Evolutionary conservation across 306 rosid species (phyloP).

Genomic region (Nissolia schottii): DNA sequence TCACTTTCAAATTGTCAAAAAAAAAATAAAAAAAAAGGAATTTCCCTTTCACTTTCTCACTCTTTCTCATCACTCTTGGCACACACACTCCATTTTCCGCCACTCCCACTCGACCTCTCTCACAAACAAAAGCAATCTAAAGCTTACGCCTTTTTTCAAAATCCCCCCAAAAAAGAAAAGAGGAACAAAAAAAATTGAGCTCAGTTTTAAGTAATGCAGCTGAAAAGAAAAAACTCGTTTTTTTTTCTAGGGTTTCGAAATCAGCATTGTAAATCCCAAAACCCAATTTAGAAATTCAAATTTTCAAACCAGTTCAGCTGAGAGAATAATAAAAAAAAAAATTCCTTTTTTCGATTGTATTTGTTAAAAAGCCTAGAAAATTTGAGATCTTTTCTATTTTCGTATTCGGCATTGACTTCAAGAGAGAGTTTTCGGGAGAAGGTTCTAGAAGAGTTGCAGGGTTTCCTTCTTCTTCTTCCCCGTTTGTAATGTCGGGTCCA

Average conservation of each 20-base stretch:
- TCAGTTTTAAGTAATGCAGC: conserved; percentile 29
- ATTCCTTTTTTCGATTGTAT: not conserved
- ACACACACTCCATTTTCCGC: not conserved
- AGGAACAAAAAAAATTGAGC: not conserved
- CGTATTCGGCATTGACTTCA: conserved; percentile 24
- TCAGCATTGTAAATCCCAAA: conserved; percentile 18
- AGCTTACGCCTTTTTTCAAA: conserved; percentile 23
- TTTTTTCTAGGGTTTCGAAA: conserved; percentile 42
- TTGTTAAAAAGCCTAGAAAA: not conserved
- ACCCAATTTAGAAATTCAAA: not conserved
- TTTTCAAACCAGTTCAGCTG: not conserved
- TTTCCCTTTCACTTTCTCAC: conserved; percentile 34
- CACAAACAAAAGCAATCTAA: not conserved
- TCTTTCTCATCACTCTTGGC: conserved; percentile 25
- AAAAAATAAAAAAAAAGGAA: not conserved
- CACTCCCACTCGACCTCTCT: not conserved
- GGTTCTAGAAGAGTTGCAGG: conserved; percentile 20
- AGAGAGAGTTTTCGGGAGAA: not conserved
- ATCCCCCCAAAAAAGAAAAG: not conserved
- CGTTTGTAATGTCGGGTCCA: conserved; percentile 89
- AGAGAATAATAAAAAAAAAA: not conserved
- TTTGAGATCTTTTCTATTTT: conserved; percentile 12
- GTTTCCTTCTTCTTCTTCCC: no score
- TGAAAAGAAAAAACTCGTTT: not conserved
- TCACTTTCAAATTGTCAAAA: not conserved